Evolutionary conservation across 352 stramenopile species (phyloP), one percentile per base, ranked within the genome.

Genomic region (Pythium periplocum): DNA sequence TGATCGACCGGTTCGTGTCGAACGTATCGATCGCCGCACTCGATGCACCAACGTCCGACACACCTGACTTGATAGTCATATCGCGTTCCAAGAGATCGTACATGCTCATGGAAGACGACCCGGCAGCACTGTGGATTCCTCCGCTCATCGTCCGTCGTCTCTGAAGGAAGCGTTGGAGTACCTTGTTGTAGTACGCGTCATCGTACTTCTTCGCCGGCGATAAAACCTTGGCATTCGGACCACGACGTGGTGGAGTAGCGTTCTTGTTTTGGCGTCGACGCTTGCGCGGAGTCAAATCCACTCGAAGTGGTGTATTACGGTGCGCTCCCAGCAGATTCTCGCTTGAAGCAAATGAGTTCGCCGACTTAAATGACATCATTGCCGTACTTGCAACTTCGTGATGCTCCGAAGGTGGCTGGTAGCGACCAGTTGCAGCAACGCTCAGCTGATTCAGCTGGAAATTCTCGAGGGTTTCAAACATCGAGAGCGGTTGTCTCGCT

Each of bases 181-280:
- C 40, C 26, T 69, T 68, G 44, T 87, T 71, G 58, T 90, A 90
- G 54, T 90, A 87, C 35, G 84, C 79, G n/a, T 87, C 79, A 12
- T 83, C 72, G 4, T 68, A 68, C 11, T 46, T n/a, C 44, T 47
- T 32, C 50, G 48, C 6, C 45, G 35, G 34, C 33, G 58, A 30
- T 26, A 26, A 26, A 26, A 26, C 17, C 17, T 68, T 60, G 10
- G 53, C 50, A 6, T 55, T 62, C 7, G 69, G 48, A 51, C 55
- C 38, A 8, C 12, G 38, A 12, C 38, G 38, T 12, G 12, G 7
- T 12, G 38, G 38, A 42, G 7, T 12, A 8, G 38, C 12, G 38
- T 42, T 12, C 38, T 42, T 42, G 38, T 42, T 42, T 8, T 51
- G 58, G 2, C 48, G 45, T 34, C 39, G 35, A 5, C 52, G 51